Evolutionary conservation across 2,329 filamentous ascomycete species (phyloP), one percentile per base, ranked within the genome.

Genomic region (Diaporthe sp.): DNA sequence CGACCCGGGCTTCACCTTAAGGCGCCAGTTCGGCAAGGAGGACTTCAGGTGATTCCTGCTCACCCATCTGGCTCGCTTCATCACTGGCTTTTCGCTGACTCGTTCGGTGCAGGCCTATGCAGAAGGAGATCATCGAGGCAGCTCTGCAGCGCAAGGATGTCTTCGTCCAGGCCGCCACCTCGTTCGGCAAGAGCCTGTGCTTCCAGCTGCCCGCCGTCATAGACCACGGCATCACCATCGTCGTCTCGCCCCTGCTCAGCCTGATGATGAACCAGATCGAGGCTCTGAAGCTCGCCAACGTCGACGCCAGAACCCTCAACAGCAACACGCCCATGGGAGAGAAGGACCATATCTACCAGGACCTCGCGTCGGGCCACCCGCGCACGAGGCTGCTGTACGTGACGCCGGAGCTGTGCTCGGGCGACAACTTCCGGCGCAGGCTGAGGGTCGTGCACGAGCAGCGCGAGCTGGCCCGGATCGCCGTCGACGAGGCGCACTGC

Each of bases 201-300:
- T 98, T 96, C 82, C 96, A 98, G 82, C 88, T 98, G 1, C 96
- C 96, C 12, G 96, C 96, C 34, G 92, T 98, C 44, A 92, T 98
- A 74, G 94, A 96, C 80, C 91, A 93, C 83, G 96, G 96, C 78
- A 95, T 98, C 78, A 98, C 95, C 0, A 93, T 98, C 75, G 96
- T 98, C 46, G 90, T 98, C 53, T 98, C 95, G 44, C 96, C 96
- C 6, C 88, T 98, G 51, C 88, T 98, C 55, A 96, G 95, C 78
- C 88, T 98, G 73, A 98, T 98, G 95, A 95, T 96, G 84, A 98
- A 98, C 81, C 96, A 98, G 88, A 95, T 98, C 59, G 92, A 94
- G 79, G 92, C 95, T 31, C 88, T 98, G 68, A 91, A 91, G 78
- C 89, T 90, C 72, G 91, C 94, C 57, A 93, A 92, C 31, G 93